phyloP scores from a whole-genome alignment of 805 yeast species.

The Spathaspora girioi region DNA sequence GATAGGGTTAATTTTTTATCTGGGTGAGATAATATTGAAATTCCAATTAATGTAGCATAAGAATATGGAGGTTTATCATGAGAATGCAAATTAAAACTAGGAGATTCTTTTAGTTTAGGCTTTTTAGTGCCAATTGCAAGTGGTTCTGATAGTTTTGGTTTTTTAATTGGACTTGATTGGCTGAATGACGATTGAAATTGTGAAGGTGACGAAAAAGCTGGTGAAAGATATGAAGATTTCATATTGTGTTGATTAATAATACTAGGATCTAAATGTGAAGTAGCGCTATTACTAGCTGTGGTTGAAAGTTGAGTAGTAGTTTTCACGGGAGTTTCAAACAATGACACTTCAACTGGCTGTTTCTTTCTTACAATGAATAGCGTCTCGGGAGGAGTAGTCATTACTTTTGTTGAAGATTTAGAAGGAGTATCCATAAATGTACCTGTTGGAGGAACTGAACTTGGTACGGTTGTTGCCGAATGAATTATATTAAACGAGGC shows the following conservation, averaged over 20 bases:
- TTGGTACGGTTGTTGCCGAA: too few relatives aligned
- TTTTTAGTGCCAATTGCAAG: slow-evolving; percentile 21
- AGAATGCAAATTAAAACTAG: slow-evolving; percentile 42
- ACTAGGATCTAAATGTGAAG: slow-evolving; percentile 7
- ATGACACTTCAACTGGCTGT: not conserved
- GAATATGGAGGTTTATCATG: slow-evolving; percentile 87
- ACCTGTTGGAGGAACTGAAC: not conserved
- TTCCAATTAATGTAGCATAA: slow-evolving; percentile 88
- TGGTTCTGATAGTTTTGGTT: slow-evolving; percentile 3
- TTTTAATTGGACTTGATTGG: slow-evolving; percentile 5
- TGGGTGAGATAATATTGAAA: slow-evolving; percentile 85
- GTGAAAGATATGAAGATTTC: slow-evolving; percentile 21
- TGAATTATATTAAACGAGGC: not conserved
- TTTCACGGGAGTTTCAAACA: slow-evolving; percentile 7
- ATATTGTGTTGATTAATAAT: slow-evolving; percentile 1
- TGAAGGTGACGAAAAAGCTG: slow-evolving; percentile 50
- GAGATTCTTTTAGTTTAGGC: slow-evolving; percentile 29
- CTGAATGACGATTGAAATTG: slow-evolving; percentile 9
- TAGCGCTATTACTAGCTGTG: not conserved
- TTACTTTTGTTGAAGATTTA: slow-evolving; percentile 2
- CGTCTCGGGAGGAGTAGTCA: slow-evolving; percentile 6
- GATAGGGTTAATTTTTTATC: slow-evolving; percentile 39
- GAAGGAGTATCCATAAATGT: slow-evolving; percentile 5
- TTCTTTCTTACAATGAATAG: slow-evolving; percentile 2
- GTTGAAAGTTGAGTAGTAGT: not conserved